Conservation (phyloP, 2,329 filamentous ascomycete genomes). For the Trichoderma arundinaceum region DNA sequence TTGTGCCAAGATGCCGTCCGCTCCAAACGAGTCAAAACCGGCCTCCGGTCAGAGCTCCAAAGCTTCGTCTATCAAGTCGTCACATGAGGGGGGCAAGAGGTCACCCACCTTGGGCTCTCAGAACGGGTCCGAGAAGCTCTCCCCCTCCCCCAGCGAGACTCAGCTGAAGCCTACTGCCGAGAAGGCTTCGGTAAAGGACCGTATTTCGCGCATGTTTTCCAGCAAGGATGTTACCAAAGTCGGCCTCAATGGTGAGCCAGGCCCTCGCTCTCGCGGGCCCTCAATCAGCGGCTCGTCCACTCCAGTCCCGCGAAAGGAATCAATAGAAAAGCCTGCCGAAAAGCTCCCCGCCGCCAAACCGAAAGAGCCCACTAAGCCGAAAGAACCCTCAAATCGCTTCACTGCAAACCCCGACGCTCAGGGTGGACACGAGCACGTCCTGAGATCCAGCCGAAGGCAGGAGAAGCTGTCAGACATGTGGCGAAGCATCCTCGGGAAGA, state of each 20-base stretch:
- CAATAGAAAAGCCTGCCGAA: slow-evolving; percentile 39
- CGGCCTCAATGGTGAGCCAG: slow-evolving; percentile 44
- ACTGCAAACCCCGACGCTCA: slow-evolving; percentile 56
- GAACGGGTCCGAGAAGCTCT: slow-evolving; percentile 43
- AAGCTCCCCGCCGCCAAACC: slow-evolving; percentile 40
- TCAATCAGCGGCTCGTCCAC: slow-evolving; percentile 47
- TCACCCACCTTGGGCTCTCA: slow-evolving; percentile 50
- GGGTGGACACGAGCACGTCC: slow-evolving; percentile 82
- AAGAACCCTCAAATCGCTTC: slow-evolving; percentile 57
- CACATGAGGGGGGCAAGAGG: slow-evolving; percentile 49
- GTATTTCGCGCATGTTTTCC: slow-evolving; percentile 69
- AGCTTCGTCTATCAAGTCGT: slow-evolving; percentile 57
- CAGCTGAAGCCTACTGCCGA: slow-evolving; percentile 50
- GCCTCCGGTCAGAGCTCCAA: slow-evolving; percentile 55
- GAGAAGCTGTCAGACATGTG: slow-evolving; percentile 95
- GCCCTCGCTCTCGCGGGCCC: slow-evolving; percentile 45
- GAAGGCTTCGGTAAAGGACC: slow-evolving; percentile 67
- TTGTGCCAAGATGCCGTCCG: slow-evolving; percentile 44
- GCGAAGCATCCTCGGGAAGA: slow-evolving; percentile 83
- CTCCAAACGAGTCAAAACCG: slow-evolving; percentile 43
- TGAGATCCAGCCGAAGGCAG: slow-evolving; percentile 88
- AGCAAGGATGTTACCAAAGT: slow-evolving; percentile 56
- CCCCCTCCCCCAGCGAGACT: slow-evolving; percentile 37
- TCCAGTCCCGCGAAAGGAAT: slow-evolving; percentile 52
- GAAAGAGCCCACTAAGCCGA: slow-evolving; percentile 40